phyloP scores from a whole-genome alignment of 176 grass and related monocot species.

The Carex cristatella region DNA sequence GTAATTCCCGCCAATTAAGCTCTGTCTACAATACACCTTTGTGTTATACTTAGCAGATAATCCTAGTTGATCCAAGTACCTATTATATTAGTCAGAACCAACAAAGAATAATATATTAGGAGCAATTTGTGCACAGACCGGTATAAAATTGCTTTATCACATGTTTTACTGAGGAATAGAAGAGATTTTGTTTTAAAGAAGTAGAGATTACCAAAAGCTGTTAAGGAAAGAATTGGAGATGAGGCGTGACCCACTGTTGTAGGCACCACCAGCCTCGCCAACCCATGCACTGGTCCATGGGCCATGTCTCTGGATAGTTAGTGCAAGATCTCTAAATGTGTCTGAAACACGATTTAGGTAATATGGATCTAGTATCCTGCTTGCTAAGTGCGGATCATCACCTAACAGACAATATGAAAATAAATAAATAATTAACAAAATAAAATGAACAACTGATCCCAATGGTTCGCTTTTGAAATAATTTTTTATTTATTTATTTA shows the following conservation, averaged over 20 bases:
- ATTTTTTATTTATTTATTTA: neutral
- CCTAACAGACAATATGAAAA: conserved; percentile 40
- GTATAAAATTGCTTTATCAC: neutral
- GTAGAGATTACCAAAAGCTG: conserved; percentile 77
- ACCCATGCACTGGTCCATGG: conserved; percentile 87
- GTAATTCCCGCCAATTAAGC: conserved; percentile 87
- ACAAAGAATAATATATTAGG: neutral
- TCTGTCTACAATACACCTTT: conserved; percentile 91
- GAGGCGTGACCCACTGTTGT: conserved; percentile 73
- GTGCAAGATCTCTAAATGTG: conserved; percentile 82
- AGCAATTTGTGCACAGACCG: neutral
- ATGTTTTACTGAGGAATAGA: neutral
- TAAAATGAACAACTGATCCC: neutral
- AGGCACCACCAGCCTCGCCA: conserved; percentile 89
- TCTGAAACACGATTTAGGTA: conserved; percentile 47
- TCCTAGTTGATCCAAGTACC: conserved; percentile 97
- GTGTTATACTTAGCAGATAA: conserved; percentile 86
- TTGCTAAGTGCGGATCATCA: conserved; percentile 59
- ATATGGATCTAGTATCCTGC: conserved; percentile 65
- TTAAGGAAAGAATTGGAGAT: conserved; percentile 86
- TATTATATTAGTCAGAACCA: conserved; percentile 29
- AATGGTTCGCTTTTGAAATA: neutral
- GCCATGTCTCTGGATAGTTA: conserved; percentile 65
- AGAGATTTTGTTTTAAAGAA: neutral
- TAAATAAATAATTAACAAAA: neutral